Conservation (phyloP, 306 rosid genomes). For the Castanea sativa region DNA sequence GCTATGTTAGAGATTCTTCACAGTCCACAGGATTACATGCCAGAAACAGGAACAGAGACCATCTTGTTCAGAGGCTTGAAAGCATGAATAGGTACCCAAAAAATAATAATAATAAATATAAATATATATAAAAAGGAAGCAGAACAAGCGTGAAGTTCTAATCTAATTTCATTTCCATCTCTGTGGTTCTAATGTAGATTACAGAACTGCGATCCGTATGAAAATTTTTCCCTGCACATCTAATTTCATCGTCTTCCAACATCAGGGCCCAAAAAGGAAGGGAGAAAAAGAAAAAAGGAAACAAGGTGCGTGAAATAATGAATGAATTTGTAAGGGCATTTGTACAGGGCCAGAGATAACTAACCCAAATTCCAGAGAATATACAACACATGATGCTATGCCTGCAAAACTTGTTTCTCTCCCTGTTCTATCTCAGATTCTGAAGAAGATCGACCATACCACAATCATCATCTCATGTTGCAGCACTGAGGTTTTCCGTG, state of each 20-base stretch:
- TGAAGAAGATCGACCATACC: slow-evolving; percentile 9
- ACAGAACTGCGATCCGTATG: background rate
- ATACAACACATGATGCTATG: slow-evolving; percentile 38
- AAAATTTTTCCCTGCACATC: background rate
- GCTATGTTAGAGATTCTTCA: too few relatives aligned
- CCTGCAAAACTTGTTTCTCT: slow-evolving; percentile 52
- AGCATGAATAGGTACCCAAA: background rate
- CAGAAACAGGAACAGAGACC: background rate
- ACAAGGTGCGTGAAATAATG: slow-evolving; percentile 5
- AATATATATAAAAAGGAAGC: too few relatives aligned
- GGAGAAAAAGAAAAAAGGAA: background rate
- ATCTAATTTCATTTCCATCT: background rate
- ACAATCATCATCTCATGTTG: slow-evolving; percentile 64
- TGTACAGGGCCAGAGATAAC: slow-evolving; percentile 34
- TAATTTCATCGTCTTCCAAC: background rate
- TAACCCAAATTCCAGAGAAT: slow-evolving; percentile 36
- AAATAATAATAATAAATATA: too few relatives aligned
- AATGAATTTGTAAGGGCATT: slow-evolving; percentile 31
- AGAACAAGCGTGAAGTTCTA: background rate
- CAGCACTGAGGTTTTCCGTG: slow-evolving; percentile 64
- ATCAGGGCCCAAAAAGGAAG: background rate
- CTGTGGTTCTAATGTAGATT: background rate
- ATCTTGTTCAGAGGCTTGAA: background rate
- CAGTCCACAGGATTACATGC: background rate
- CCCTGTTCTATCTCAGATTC: slow-evolving; percentile 23